Evolutionary conservation across 2,329 filamentous ascomycete genomes (phyloP), one percentile per base, ranked within the genome.

Genomic region (Penicillium sp.): DNA sequence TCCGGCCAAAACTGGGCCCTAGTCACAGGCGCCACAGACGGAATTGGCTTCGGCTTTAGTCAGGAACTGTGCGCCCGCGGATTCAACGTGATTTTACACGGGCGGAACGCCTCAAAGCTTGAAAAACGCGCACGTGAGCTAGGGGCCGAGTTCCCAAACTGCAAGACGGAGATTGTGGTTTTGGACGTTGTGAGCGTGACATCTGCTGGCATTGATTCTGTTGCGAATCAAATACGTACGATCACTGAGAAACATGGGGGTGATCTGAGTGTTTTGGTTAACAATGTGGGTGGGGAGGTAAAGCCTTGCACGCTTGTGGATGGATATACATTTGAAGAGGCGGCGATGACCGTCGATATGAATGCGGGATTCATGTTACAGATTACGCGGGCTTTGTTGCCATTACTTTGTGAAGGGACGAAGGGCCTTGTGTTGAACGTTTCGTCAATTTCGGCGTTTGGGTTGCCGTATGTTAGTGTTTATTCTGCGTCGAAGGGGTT

Each of bases 41-140:
- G 84, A 21, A 84, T 86, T 39, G 84, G 84, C 11, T 72, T 73
- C 27, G 79, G 72, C 0, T 79, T 85, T 57, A 77, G 78, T 3
- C 68, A 79, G 54, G 80, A 83, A 62, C 79, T 87, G n/a, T 79
- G 79, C 19, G 57, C 62, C 0, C 71, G 70, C 14, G 81, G 82
- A 47, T 85, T 86, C 76, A 82, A 84, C 62, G 75, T 87, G 33
- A 73, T 86, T 16, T 65, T 87, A 9, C 84, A 87, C 59, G 83
- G 84, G n/a, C 79, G 82, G 35, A 83, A 83, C 57, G 59, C 63
- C 2, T 58, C 70, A 3, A 86, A 85, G 62, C 74, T 87, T 3
- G 65, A 75, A 2, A 54, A 54, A 1, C 71, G 82, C n/a, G 66
- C 72, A n/a, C 52, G 65, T 1, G 68, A 76, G 26, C 75, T 86